Evolutionary conservation across 768 basidiomycete species (phyloP).

Genomic region (Boletus huronensis): DNA sequence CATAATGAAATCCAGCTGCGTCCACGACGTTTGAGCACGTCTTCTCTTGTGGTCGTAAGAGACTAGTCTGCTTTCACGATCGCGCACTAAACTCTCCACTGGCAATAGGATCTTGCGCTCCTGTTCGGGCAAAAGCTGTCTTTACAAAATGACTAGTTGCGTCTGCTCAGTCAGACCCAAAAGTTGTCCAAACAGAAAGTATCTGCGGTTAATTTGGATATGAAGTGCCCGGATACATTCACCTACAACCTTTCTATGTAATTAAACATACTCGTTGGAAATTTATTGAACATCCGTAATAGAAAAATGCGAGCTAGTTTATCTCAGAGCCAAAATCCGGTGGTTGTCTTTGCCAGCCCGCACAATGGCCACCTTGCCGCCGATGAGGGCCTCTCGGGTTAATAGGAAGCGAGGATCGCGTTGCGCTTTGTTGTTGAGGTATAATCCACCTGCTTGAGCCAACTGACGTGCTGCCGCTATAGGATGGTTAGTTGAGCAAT

Average conservation of each 20-base stretch:
- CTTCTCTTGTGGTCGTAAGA: slow-evolving; percentile 26
- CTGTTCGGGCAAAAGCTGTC: slow-evolving; percentile 4
- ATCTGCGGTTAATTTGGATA: neutral
- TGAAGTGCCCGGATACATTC: neutral
- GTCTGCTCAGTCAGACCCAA: neutral
- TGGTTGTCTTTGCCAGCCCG: slow-evolving; percentile 75
- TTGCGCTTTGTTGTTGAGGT: slow-evolving; percentile 63
- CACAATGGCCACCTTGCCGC: slow-evolving; percentile 57
- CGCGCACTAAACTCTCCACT: slow-evolving; percentile 1
- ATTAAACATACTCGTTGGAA: neutral
- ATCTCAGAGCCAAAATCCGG: slow-evolving; percentile 46
- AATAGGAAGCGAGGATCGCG: slow-evolving; percentile 47
- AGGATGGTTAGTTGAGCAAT: slow-evolving; percentile 4
- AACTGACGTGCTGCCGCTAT: slow-evolving; percentile 65
- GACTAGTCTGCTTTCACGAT: neutral
- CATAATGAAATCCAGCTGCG: neutral
- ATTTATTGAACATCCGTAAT: neutral
- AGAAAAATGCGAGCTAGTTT: neutral
- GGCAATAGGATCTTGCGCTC: slow-evolving; percentile 25
- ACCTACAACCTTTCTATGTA: slow-evolving; percentile 2
- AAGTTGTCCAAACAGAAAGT: neutral
- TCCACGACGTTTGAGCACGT: slow-evolving; percentile 15
- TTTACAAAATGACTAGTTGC: neutral
- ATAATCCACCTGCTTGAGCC: slow-evolving; percentile 62
- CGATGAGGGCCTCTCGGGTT: slow-evolving; percentile 48